Percentiles rank a stretch among this genome's conserved stretches.
Conservation (phyloP, 2,329 filamentous ascomycete genomes). For the Monilinia laxa region DNA sequence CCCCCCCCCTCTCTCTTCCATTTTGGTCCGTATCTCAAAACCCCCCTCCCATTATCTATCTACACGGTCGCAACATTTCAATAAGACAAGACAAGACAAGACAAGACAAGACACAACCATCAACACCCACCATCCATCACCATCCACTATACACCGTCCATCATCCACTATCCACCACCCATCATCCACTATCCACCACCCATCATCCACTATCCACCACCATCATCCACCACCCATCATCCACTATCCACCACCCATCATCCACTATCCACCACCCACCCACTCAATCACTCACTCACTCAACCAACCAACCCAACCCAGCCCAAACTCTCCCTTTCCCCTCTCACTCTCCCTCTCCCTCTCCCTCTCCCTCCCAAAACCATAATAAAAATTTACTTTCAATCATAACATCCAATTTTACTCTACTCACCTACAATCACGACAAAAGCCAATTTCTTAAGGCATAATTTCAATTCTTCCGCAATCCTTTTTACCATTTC, state of each 20-base stretch:
- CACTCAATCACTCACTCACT: neutral
- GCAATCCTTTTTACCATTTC: conserved; percentile 7
- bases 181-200: too few relatives aligned
- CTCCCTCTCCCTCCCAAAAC: too few relatives aligned
- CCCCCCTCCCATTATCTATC: neutral
- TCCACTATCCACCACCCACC: neutral
- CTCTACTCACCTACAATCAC: neutral
- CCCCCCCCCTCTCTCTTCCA: neutral
- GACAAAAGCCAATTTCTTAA: conserved; percentile 9
- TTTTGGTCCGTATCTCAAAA: neutral
- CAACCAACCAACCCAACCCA: neutral
- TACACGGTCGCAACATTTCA: conserved; percentile 14
- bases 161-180: neutral
- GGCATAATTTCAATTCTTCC: conserved; percentile 14
- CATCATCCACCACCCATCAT: neutral
- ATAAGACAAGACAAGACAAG: neutral
- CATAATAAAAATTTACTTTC: too few relatives aligned
- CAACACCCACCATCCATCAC: too few relatives aligned
- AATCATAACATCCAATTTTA: neutral
- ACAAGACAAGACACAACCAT: neutral
- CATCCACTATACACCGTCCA: too few relatives aligned
- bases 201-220: too few relatives aligned
- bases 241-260: too few relatives aligned
- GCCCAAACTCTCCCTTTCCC: too few relatives aligned
- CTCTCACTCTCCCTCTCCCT: too few relatives aligned